A percentile compares a stretch with the other conserved stretches of the same genome.
These are phyloP conservation scores for Trichoderma sp. DNA, from an alignment of 2,329 filamentous ascomycete species.

Conservation along the genomic window DNA sequence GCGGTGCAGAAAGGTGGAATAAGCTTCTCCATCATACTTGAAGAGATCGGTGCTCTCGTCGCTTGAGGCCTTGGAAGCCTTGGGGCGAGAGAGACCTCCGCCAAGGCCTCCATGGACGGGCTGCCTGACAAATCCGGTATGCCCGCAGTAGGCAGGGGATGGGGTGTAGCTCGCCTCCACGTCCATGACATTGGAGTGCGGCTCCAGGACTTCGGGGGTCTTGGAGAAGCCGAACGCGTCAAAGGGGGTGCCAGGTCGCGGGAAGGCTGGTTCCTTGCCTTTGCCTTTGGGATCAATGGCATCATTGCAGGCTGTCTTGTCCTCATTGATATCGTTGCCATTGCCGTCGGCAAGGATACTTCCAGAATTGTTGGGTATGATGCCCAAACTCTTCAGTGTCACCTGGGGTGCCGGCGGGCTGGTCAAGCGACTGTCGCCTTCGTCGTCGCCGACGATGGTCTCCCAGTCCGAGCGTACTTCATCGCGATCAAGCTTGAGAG, in stretches of 20 bases:
- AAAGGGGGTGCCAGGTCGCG: slow-evolving; percentile 14
- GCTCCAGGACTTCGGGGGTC: not conserved
- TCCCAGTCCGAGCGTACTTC: slow-evolving; percentile 39
- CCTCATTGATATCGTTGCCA: not conserved
- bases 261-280: not conserved
- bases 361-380: not conserved
- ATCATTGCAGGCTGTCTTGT: too few species aligned
- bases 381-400: not conserved
- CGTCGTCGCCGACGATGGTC: slow-evolving; percentile 37
- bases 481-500: slow-evolving; percentile 29
- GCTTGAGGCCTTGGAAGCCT: slow-evolving; percentile 36
- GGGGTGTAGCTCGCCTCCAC: not conserved
- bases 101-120: slow-evolving; percentile 9
- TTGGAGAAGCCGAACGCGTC: slow-evolving; percentile 17
- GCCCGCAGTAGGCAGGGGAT: not conserved
- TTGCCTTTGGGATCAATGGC: not conserved
- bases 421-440: slow-evolving; percentile 25
- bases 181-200: not conserved
- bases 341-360: not conserved
- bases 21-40: slow-evolving; percentile 48
- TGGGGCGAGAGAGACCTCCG: not conserved
- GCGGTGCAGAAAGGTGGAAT: slow-evolving; percentile 44
- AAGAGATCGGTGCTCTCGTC: slow-evolving; percentile 49
- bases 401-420: not conserved
- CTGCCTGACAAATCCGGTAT: slow-evolving; percentile 11